Base-by-base conservation (phyloP, 768 basidiomycete genomes). In the Crepidotus variabilis region DNA sequence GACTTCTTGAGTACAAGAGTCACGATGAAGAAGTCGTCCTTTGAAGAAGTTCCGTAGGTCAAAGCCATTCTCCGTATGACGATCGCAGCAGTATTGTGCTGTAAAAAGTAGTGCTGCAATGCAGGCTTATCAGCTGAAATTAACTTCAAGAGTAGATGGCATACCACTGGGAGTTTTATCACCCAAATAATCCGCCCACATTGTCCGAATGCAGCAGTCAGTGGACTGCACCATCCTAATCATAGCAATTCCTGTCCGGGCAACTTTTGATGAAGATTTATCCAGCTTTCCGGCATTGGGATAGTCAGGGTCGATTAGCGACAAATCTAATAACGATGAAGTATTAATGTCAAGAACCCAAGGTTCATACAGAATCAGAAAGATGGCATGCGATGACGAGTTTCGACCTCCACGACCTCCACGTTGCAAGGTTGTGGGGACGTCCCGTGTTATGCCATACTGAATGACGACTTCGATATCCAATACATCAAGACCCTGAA, bases 401-500 rank as follows among this genome's bases (percentile, higher is more conserved):
- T 21, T 35, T 6, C 61, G 58, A 3, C 63, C 61, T 21, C 57
- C 61, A n/a, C 66, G 56, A 16, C 66, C 66, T 6, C 59, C 64
- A 14, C 63, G 63, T 46, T 67, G 64, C 14, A 63, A 21, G 1
- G 54, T 49, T 0, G 34, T 59, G 1, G 54, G 24, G 5, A 54
- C 47, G 11, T 55, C 55, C 1, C 39, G 32, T 2, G 56, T n/a
- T 8, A 64, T 55, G 2, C 64, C 66, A 59, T 60, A 63, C 18
- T 61, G 56, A 33, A 63, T 47, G 43, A 60, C 60, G 9, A 60
- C 57, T 16, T 52, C 51, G 7, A 60, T 52, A 33, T 60, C 52
- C 11, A 47, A 52, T 32, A 60, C 57, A 20, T 58, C 60, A 23
- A 58, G 34, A 13, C 60, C 60, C 60, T 61, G 23, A n/a, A n/a